These are phyloP conservation scores for Pestalotiopsis sp. DNA, from an alignment of 2,329 filamentous ascomycete species.

Conservation along the genomic window DNA sequence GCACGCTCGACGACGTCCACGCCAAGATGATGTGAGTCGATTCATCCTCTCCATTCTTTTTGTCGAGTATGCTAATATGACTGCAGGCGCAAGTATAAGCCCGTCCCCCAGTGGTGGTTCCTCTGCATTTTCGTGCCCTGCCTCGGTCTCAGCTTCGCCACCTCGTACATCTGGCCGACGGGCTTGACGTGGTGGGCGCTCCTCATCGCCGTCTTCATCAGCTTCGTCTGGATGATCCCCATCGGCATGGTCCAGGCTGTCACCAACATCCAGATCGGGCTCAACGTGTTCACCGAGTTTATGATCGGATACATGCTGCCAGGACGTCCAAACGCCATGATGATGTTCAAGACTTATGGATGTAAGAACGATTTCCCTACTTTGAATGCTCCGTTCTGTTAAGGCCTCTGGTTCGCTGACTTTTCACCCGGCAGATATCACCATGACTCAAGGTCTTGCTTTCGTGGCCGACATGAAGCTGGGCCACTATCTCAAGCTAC, in stretches of 20 bases:
- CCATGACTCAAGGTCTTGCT: slow-evolving; percentile 7
- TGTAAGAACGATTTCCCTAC: no score
- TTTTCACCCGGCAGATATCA: background rate
- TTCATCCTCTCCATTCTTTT: background rate
- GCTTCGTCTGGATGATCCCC: slow-evolving; percentile 61
- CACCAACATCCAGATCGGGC: slow-evolving; percentile 58
- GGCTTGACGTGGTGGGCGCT: slow-evolving; percentile 62
- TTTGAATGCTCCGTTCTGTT: no score
- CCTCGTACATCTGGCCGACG: slow-evolving; percentile 47
- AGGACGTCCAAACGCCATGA: slow-evolving; percentile 71
- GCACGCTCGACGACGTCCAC: slow-evolving; percentile 2
- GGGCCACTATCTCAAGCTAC: slow-evolving; percentile 15
- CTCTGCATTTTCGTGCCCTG: slow-evolving; percentile 4
- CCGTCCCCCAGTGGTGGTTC: background rate
- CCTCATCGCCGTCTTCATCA: slow-evolving; percentile 58
- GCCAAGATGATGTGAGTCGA: slow-evolving; percentile 6
- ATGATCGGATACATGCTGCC: slow-evolving; percentile 75
- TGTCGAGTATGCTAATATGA: background rate
- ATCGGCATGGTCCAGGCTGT: slow-evolving; percentile 65
- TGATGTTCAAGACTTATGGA: slow-evolving; percentile 73
- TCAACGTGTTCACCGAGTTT: slow-evolving; percentile 70
- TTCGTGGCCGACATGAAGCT: slow-evolving; percentile 6
- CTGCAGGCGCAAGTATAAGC: slow-evolving; percentile 1
- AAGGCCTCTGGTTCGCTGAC: background rate
- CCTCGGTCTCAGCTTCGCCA: slow-evolving; percentile 18